A percentile compares a stretch with the other conserved stretches of the same genome.
Evolutionary conservation across 2,329 filamentous ascomycete genomes (phyloP).

Genomic region (Leptographium wingfieldii): DNA sequence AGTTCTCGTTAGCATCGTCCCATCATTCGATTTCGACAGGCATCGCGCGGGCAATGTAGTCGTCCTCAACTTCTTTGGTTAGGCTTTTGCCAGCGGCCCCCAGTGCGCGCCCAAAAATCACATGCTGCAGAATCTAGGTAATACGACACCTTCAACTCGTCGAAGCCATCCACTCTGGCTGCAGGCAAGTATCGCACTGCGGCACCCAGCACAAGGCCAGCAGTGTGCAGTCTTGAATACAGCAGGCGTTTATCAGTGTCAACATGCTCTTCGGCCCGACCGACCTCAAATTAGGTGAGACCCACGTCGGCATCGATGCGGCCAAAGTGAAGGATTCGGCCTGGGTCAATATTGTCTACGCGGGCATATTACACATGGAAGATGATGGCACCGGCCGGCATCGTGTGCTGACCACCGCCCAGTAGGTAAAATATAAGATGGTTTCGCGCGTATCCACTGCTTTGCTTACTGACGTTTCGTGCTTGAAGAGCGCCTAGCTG

Average conservation of each 20-base stretch:
- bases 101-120: slow-evolving; percentile 56
- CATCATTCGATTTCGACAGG: slow-evolving; percentile 55
- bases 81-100: slow-evolving; percentile 44
- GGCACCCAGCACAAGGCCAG: slow-evolving; percentile 57
- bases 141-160: slow-evolving; percentile 60
- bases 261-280: slow-evolving; percentile 42
- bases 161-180: slow-evolving; percentile 37
- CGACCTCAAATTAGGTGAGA: slow-evolving; percentile 23
- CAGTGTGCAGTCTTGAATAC: slow-evolving; percentile 59
- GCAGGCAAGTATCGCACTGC: slow-evolving; percentile 50
- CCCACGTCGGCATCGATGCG: slow-evolving; percentile 26
- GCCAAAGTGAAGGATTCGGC: slow-evolving; percentile 54
- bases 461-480: slow-evolving; percentile 34
- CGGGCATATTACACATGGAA: slow-evolving; percentile 48
- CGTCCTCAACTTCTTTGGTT: slow-evolving; percentile 50
- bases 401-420: slow-evolving; percentile 58
- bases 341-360: slow-evolving; percentile 33
- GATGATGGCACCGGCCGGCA: slow-evolving; percentile 22
- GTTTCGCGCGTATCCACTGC: slow-evolving; percentile 51
- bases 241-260: slow-evolving; percentile 47
- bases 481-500: slow-evolving; percentile 46
- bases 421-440: slow-evolving; percentile 56
- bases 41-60: slow-evolving; percentile 41
- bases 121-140: slow-evolving; percentile 54
- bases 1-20: slow-evolving; percentile 42